Percentiles rank a stretch among this genome's conserved stretches.
These are phyloP conservation scores for Chaetomiaceae sp. DNA, from an alignment of 2,329 filamentous ascomycete genomes.

Conservation along the genomic window DNA sequence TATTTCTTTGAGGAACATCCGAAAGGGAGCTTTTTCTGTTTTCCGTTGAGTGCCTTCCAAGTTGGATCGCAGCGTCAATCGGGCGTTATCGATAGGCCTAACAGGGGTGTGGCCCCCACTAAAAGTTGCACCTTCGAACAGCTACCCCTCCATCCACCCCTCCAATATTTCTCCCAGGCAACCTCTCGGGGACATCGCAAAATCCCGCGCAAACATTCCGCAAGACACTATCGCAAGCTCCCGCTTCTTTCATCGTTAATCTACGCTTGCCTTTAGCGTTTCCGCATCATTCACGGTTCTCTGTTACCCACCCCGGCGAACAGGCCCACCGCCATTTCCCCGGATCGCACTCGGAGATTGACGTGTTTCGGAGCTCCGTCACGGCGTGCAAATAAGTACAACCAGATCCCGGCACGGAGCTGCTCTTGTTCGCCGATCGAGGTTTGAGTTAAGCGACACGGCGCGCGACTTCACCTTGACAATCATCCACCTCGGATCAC, in stretches of 20 bases:
- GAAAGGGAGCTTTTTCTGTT: too few relatives aligned
- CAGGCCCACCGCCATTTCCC: background rate
- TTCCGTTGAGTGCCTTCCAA: too few relatives aligned
- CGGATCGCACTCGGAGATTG: background rate
- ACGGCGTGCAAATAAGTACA: background rate
- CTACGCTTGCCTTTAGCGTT: background rate
- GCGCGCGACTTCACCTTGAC: too few relatives aligned
- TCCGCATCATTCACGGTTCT: too few relatives aligned
- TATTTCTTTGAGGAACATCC: too few relatives aligned
- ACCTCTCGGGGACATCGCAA: constrained; percentile 1
- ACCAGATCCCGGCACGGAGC: background rate
- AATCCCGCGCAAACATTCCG: constrained; percentile 6
- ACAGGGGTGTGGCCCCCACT: background rate
- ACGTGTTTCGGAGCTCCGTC: background rate
- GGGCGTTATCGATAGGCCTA: constrained; percentile 4
- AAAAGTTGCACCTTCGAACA: background rate
- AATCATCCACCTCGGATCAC: too few relatives aligned
- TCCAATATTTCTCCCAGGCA: background rate
- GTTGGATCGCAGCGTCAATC: too few relatives aligned
- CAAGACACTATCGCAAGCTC: background rate
- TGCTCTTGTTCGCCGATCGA: background rate
- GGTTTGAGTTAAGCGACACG: background rate
- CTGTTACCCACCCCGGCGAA: too few relatives aligned
- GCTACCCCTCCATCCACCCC: constrained; percentile 16
- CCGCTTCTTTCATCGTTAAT: background rate